Percentiles rank a stretch among this genome's conserved stretches.
phyloP scores from a whole-genome alignment of 2,329 filamentous ascomycete genomes.

The Neopestalotiopsis sp. region DNA sequence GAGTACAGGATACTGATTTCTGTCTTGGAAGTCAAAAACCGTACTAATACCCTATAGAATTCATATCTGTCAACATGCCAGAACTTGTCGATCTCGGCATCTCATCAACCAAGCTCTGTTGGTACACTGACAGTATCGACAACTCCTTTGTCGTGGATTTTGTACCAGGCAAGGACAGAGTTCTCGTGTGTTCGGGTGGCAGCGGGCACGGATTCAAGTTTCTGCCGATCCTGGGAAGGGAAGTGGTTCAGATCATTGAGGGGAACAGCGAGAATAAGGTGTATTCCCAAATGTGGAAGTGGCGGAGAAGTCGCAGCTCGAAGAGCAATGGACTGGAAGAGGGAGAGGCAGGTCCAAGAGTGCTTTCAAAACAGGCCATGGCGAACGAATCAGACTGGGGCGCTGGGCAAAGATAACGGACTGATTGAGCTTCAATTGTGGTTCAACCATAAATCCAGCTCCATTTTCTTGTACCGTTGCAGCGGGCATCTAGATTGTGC shows the following conservation, averaged over 20 bases:
- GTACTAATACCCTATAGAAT: slow-evolving; percentile 26
- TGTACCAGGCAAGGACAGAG: slow-evolving; percentile 36
- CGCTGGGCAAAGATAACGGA: no score
- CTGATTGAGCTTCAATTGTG: no score
- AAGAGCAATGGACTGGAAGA: slow-evolving; percentile 35
- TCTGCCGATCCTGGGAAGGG: slow-evolving; percentile 35
- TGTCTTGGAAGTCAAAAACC: not conserved
- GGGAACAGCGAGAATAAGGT: slow-evolving; percentile 28
- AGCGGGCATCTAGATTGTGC: no score
- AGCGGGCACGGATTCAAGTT: slow-evolving; percentile 50
- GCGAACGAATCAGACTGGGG: slow-evolving; percentile 31
- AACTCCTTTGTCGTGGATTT: slow-evolving; percentile 61
- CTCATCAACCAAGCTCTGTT: slow-evolving; percentile 51
- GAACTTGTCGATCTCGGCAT: slow-evolving; percentile 46
- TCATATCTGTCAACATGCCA: slow-evolving; percentile 47
- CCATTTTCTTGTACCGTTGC: no score
- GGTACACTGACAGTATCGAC: slow-evolving; percentile 61
- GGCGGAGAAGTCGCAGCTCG: slow-evolving; percentile 26
- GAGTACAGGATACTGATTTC: slow-evolving; percentile 33
- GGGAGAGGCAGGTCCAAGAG: slow-evolving; percentile 33
- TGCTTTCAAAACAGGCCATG: slow-evolving; percentile 35
- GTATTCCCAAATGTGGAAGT: slow-evolving; percentile 36
- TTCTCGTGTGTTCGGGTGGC: slow-evolving; percentile 67
- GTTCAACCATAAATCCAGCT: no score
- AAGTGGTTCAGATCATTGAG: slow-evolving; percentile 38